Evolutionary conservation across 2,329 filamentous ascomycete species (phyloP), one percentile per base, ranked within the genome.

Genomic region (Xylaria polymorpha): DNA sequence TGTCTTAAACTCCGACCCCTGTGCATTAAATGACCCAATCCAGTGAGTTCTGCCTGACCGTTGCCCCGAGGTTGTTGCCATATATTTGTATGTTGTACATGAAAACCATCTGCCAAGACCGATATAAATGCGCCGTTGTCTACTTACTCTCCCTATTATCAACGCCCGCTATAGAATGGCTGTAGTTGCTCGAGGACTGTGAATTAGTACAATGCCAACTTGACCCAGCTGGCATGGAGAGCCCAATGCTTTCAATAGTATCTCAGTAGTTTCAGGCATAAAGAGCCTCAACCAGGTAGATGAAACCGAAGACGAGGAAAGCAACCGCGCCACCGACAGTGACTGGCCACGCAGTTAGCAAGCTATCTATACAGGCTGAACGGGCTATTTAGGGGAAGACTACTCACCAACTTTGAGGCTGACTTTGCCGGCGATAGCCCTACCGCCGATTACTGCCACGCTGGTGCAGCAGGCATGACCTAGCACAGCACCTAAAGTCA

Each of bases 371-470:
- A 56, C 35, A 50, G 4, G 12, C 22, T 12, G 22, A 15, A 43
- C 37, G 4, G 1, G 12, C 35, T 41, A 9, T n/a, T 25, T 1
- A 46, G 29, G 20, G 3, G 32, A 41, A 57, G 70, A 4, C 25
- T 51, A 91, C 94, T 87, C 88, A 97, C 95, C 94, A 85, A 97
- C 92, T 87, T 94, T 92, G 83, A 99, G 89, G 84, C 95, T 98
- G 73, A 99, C 96, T 79, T 88, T 91, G 39, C 96, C 96, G 50
- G 96, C 96, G 80, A 99, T 93, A 61, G 96, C 95, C 75, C 94
- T 88, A 12, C 96, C 96, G 51, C 96, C 96, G 69, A 99, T 86
- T 46, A 99, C 96, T 50, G 96, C 96, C 25, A 94, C 91, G 56
- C 92, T 91, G 7, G 96, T 98, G 83, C 96, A 99, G 73, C 95